A percentile compares a stretch with the other conserved stretches of the same genome.
Conservation (phyloP, 164 flowering plant genomes). For the Brasenia schreberi region DNA sequence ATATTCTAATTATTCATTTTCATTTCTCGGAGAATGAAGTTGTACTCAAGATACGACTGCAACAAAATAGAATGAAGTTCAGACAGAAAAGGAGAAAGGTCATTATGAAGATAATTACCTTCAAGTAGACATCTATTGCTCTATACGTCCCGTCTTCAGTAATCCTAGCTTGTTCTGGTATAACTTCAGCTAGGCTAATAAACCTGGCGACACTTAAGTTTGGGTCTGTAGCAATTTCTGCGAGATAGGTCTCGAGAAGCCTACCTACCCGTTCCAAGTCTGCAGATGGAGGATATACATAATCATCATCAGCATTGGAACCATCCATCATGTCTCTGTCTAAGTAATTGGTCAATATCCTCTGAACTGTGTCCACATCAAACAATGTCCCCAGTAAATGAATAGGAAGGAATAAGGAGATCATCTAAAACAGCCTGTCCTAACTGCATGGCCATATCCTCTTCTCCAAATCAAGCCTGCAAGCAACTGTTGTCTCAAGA, state of each 20-base stretch:
- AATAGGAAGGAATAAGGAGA: slow-evolving; percentile 75
- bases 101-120: slow-evolving; percentile 22
- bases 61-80: not conserved
- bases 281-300: slow-evolving; percentile 27
- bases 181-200: slow-evolving; percentile 50
- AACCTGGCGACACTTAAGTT: slow-evolving; percentile 56
- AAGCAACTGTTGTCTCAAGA: slow-evolving; percentile 81
- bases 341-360: slow-evolving; percentile 60
- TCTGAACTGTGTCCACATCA: slow-evolving; percentile 71
- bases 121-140: slow-evolving; percentile 85
- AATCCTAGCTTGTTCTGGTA: slow-evolving; percentile 67
- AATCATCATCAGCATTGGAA: slow-evolving; percentile 26
- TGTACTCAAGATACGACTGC: no score
- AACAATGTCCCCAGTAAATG: slow-evolving; percentile 68
- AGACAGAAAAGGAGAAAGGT: not conserved
- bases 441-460: slow-evolving; percentile 55
- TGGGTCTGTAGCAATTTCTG: slow-evolving; percentile 83
- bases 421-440: slow-evolving; percentile 82
- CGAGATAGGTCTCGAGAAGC: slow-evolving; percentile 79
- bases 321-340: slow-evolving; percentile 42
- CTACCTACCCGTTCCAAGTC: slow-evolving; percentile 65
- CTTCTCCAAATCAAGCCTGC: slow-evolving; percentile 87
- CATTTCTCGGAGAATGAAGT: no score
- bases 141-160: slow-evolving; percentile 94
- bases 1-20: no score